Conservation (phyloP, 495 filamentous ascomycete species). For the Xylaria acuta region DNA sequence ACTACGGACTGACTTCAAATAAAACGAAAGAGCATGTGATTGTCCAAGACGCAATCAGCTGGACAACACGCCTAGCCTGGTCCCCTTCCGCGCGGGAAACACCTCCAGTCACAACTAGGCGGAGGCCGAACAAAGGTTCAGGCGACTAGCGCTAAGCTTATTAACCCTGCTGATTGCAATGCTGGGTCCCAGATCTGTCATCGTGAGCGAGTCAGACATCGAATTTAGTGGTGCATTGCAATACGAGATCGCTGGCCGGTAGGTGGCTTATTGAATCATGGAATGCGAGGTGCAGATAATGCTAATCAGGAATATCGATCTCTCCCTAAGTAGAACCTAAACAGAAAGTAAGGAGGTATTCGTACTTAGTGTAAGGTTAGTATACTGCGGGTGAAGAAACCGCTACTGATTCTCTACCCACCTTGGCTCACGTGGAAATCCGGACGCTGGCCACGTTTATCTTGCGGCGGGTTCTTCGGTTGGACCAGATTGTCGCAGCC, state of each 20-base stretch:
- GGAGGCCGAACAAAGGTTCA: not conserved
- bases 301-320: not conserved
- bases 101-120: not conserved
- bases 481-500: no score
- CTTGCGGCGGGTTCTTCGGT: constrained; percentile 1
- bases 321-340: not conserved
- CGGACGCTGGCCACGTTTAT: constrained; percentile 22
- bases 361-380: not conserved
- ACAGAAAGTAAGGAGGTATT: not conserved
- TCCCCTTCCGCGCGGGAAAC: constrained; percentile 14
- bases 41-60: not conserved
- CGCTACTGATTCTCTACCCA: not conserved
- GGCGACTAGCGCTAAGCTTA: not conserved
- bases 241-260: constrained; percentile 6
- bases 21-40: not conserved
- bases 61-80: constrained; percentile 12
- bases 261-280: not conserved
- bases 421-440: constrained; percentile 26
- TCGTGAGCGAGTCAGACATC: not conserved
- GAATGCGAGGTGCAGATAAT: not conserved
- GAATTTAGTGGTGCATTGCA: not conserved
- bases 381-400: not conserved
- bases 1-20: not conserved
- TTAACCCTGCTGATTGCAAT: constrained; percentile 9
- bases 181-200: not conserved